Conservation (phyloP, 805 yeast species). For the Yarrowia sp. region DNA sequence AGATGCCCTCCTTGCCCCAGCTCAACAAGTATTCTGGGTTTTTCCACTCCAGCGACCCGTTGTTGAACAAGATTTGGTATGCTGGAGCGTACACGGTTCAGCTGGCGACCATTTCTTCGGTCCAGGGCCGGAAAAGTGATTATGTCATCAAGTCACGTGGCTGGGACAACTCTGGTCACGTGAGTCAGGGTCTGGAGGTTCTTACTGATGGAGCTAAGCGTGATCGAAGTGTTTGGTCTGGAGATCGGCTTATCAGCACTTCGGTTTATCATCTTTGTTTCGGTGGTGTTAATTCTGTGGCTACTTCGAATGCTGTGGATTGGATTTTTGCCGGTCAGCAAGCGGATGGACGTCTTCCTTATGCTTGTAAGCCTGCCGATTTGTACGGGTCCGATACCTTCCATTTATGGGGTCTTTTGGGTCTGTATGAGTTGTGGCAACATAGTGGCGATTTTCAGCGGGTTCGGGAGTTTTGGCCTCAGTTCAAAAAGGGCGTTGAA, state of each 20-base stretch:
- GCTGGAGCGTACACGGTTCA: slow-evolving; percentile 15
- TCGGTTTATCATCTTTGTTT: background rate
- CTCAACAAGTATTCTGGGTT: background rate
- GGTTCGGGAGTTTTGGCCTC: background rate
- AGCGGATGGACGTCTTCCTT: background rate
- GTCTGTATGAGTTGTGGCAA: background rate
- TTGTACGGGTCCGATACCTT: slow-evolving; percentile 9
- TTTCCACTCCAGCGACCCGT: background rate
- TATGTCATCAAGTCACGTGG: background rate
- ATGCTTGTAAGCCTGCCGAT: slow-evolving; percentile 9
- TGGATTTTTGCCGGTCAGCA: slow-evolving; percentile 3
- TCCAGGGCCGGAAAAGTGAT: background rate
- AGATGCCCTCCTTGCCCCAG: background rate
- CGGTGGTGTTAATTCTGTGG: background rate
- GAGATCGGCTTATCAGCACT: background rate
- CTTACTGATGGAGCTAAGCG: slow-evolving; percentile 4
- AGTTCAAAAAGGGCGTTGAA: background rate
- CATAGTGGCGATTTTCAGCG: background rate
- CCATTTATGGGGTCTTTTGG: background rate
- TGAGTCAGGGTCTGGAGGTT: background rate
- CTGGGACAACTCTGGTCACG: slow-evolving; percentile 3
- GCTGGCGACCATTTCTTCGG: background rate
- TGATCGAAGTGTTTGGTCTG: background rate
- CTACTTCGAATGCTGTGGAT: background rate
- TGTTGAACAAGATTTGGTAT: background rate